A percentile compares a stretch with the other conserved stretches of the same genome.
phyloP scores from a whole-genome alignment of 441 rosid species.

The Gossypium aridum region DNA sequence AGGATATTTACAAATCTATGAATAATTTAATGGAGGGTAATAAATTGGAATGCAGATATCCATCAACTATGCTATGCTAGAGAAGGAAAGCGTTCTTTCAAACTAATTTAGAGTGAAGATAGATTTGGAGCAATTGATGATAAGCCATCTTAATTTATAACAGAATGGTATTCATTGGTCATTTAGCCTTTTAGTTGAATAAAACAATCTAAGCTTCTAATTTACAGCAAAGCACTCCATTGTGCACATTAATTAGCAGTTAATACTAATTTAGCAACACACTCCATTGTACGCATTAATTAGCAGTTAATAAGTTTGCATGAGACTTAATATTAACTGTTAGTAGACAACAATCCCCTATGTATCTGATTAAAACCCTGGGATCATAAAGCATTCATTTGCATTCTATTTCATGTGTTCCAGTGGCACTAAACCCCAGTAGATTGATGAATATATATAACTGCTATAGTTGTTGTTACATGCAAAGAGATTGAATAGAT shows the following conservation, averaged over 20 bases:
- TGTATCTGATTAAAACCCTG: neutral
- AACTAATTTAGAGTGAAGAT: neutral
- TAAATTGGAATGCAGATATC: neutral
- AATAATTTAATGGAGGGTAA: neutral
- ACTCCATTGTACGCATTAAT: neutral
- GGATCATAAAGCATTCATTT: slow-evolving; percentile 1
- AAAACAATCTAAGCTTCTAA: neutral
- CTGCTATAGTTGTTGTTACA: neutral
- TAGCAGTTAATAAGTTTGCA: neutral
- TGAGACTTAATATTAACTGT: neutral
- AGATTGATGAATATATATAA: neutral
- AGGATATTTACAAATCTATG: neutral
- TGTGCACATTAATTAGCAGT: too few species aligned
- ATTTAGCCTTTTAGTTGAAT: neutral
- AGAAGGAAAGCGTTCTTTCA: neutral
- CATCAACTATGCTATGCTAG: neutral
- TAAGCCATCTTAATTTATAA: neutral
- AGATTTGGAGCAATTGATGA: neutral
- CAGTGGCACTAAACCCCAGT: neutral
- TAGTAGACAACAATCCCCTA: neutral
- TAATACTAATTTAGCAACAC: neutral
- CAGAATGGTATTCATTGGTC: neutral
- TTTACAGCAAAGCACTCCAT: neutral
- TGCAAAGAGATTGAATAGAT: neutral
- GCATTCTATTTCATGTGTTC: neutral